Conservation (phyloP, 257 asterid genomes). For the Gentiana dahurica region DNA sequence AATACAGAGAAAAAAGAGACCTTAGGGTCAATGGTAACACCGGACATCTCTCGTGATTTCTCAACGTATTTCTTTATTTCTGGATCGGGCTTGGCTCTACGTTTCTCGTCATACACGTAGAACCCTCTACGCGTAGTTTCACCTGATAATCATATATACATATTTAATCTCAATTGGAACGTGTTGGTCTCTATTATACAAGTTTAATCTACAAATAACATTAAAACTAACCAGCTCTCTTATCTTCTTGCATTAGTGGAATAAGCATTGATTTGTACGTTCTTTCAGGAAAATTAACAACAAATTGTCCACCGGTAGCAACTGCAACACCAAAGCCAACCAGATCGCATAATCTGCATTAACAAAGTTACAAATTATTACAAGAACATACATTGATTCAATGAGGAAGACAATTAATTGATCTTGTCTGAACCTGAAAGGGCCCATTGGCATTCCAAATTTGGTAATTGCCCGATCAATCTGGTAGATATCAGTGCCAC, state of each 20-base stretch:
- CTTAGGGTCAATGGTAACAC: slow-evolving; percentile 77
- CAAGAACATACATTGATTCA: slow-evolving; percentile 2
- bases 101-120: slow-evolving; percentile 63
- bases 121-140: slow-evolving; percentile 79
- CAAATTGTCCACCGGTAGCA: slow-evolving; percentile 77
- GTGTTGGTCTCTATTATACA: slow-evolving; percentile 3
- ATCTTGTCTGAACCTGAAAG: slow-evolving; percentile 56
- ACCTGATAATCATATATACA: slow-evolving; percentile 24
- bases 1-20: slow-evolving; percentile 16
- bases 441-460: slow-evolving; percentile 99
- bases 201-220: neutral
- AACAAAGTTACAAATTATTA: neutral
- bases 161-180: slow-evolving; percentile 6
- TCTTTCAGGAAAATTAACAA: slow-evolving; percentile 70
- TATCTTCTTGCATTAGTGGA: slow-evolving; percentile 87
- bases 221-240: slow-evolving; percentile 55
- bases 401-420: no score
- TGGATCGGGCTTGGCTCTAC: slow-evolving; percentile 86
- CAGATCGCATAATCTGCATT: slow-evolving; percentile 75
- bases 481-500: slow-evolving; percentile 70
- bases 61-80: slow-evolving; percentile 70
- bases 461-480: slow-evolving; percentile 67
- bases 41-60: slow-evolving; percentile 68
- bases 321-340: slow-evolving; percentile 88
- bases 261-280: slow-evolving; percentile 77